Base-by-base conservation (phyloP, 352 stramenopile species). In the Albugo laibachii region DNA sequence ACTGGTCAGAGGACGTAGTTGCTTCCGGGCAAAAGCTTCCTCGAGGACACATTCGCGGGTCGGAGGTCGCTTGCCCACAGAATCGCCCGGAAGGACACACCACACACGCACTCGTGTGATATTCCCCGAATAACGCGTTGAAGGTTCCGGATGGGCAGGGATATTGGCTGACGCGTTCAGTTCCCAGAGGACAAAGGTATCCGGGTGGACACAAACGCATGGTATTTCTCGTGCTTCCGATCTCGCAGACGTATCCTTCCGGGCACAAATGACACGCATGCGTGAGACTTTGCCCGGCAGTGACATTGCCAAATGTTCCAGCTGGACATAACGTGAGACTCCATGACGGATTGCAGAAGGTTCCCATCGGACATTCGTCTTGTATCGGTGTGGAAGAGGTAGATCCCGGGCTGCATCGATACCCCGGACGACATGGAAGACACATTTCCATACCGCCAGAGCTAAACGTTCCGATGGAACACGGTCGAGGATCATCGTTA, bases 71-170 rank as follows among this genome's bases (percentile, higher is more conserved):
- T 45, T 69, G 57, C 2, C 59, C 51, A n/a, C 74, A 88, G 41
- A 80, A 92, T 10, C 57, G 74, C 0, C 80, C 80, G 11, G 54
- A 53, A 5, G 71, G 63, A 41, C 80, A 94, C 5, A 53, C 27
- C 18, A 59, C 11, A 36, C 84, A 95, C 4, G 72, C 58, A 13
- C 65, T 58, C 2, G 57, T 49, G 36, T 61, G 63, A 18, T 60
- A 73, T 38, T 88, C 56, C 1, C 60, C 66, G 16, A 63, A 63
- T 1, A 62, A n/a, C 0, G 56, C 41, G 27, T 79, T 95, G 54
- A 71, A 95, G 2, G 80, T 92, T 16, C 87, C 87, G 1, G 65
- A 75, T 12, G 80, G 80, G 59, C 88, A 97, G 2, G 84, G 74
- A 39, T 78, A 85, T 57, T 80, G 64, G 13, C 57, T 71, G 16